phyloP scores from a whole-genome alignment of 768 basidiomycete genomes.

The Kwoniella shandongensis region DNA sequence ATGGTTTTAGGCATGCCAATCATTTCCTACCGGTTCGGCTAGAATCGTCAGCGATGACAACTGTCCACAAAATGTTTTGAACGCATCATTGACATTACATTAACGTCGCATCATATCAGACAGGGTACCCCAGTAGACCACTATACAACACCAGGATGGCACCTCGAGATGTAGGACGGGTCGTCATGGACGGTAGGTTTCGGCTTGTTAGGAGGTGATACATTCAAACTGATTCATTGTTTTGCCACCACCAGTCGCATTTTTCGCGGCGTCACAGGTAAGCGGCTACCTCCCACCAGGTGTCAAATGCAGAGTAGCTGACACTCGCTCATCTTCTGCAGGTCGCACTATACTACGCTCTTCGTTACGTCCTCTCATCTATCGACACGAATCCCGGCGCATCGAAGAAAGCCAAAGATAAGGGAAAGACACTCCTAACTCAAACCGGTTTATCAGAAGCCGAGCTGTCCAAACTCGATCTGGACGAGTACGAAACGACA shows the following conservation, averaged over 20 bases:
- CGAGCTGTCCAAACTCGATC: conserved; percentile 58
- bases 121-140: too few relatives aligned
- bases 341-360: conserved; percentile 54
- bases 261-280: conserved; percentile 53
- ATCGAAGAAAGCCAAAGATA: conserved; percentile 52
- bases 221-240: neutral
- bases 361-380: conserved; percentile 51
- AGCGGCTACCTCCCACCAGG: neutral
- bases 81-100: too few relatives aligned
- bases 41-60: neutral
- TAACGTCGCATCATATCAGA: too few relatives aligned
- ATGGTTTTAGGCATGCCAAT: neutral
- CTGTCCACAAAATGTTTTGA: neutral
- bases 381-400: conserved; percentile 45
- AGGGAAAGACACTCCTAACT: conserved; percentile 51
- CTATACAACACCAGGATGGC: conserved; percentile 32
- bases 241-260: conserved; percentile 38
- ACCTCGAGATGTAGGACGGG: conserved; percentile 45
- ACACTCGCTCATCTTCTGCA: conserved; percentile 20
- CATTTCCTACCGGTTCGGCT: too few relatives aligned
- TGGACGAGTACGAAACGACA: conserved; percentile 91
- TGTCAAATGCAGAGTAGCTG: neutral
- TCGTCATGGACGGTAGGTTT: conserved; percentile 50
- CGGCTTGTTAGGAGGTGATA: too few relatives aligned
- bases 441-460: conserved; percentile 53